These are phyloP conservation scores for Hydrangea macrophylla DNA, from an alignment of 148 eudicot species.

Conservation along the genomic window DNA sequence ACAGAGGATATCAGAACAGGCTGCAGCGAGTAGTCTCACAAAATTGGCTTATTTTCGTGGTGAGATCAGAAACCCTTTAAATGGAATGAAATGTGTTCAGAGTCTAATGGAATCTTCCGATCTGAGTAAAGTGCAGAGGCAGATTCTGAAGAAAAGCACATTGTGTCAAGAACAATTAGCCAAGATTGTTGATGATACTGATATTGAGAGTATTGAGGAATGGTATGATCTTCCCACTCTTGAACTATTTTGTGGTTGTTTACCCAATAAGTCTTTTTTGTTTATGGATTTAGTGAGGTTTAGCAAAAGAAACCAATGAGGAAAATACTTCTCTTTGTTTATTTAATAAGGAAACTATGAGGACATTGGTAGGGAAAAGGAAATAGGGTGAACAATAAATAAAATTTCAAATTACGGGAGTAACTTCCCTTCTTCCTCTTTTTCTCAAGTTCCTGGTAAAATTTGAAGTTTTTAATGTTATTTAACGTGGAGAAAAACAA, in stretches of 20 bases:
- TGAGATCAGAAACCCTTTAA: conserved; percentile 52
- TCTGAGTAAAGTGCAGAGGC: conserved; percentile 54
- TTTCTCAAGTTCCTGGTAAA: too few species aligned
- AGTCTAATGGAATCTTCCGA: conserved; percentile 54
- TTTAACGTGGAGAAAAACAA: too few species aligned
- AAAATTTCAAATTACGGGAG: too few species aligned
- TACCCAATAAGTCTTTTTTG: too few species aligned
- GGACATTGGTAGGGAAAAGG: too few species aligned
- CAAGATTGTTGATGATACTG: conserved; percentile 64
- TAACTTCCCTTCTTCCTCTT: too few species aligned
- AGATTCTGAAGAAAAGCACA: conserved; percentile 44
- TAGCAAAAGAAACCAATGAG: too few species aligned
- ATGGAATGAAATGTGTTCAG: conserved; percentile 58
- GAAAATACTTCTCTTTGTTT: too few species aligned
- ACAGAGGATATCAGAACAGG: conserved; percentile 61
- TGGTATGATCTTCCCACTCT: conserved; percentile 37
- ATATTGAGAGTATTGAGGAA: conserved; percentile 76
- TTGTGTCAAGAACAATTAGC: conserved; percentile 72
- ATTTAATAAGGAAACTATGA: too few species aligned
- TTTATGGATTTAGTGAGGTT: neutral
- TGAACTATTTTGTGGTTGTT: conserved; percentile 5
- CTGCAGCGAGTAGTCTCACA: conserved; percentile 51
- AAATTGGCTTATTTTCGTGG: conserved; percentile 54
- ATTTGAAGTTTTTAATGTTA: too few species aligned
- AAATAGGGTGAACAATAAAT: too few species aligned